Evolutionary conservation across 176 grass and related monocot genomes (phyloP).

Genomic region (Aegilops umbellulata): DNA sequence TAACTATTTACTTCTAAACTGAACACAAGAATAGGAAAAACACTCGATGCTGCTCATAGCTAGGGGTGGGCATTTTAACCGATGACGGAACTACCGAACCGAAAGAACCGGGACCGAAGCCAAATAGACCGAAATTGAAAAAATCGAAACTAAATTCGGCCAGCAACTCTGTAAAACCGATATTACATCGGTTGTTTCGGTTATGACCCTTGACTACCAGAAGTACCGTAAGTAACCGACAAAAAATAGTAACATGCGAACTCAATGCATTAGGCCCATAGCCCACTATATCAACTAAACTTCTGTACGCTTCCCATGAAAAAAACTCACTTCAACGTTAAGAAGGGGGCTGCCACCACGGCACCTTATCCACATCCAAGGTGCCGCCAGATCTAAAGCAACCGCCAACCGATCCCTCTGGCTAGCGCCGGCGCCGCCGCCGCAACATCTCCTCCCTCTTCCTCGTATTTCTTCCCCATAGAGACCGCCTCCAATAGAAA

Average conservation of each 20-base stretch:
- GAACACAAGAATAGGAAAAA: too few species aligned
- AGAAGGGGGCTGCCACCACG: not conserved
- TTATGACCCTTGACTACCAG: not conserved
- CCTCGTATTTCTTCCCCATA: not conserved
- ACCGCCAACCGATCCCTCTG: not conserved
- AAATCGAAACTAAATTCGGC: not conserved
- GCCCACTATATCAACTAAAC: not conserved
- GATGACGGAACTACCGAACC: too few species aligned
- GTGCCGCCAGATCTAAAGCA: not conserved
- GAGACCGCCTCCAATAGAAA: not conserved
- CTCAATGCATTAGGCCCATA: not conserved
- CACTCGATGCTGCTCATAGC: too few species aligned
- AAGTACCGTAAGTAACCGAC: not conserved
- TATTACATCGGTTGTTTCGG: not conserved
- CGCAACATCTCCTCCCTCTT: not conserved
- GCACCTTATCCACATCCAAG: not conserved
- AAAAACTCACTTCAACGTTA: too few species aligned
- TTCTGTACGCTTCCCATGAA: not conserved
- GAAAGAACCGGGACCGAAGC: too few species aligned
- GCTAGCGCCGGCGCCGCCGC: not conserved
- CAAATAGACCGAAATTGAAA: not conserved
- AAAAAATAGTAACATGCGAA: not conserved
- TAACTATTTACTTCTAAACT: too few species aligned
- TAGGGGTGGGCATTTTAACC: too few species aligned
- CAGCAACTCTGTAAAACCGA: not conserved